A percentile compares a stretch with the other conserved stretches of the same genome.
Conservation (phyloP, 164 flowering plant genomes). For the Magnolia sinica region DNA sequence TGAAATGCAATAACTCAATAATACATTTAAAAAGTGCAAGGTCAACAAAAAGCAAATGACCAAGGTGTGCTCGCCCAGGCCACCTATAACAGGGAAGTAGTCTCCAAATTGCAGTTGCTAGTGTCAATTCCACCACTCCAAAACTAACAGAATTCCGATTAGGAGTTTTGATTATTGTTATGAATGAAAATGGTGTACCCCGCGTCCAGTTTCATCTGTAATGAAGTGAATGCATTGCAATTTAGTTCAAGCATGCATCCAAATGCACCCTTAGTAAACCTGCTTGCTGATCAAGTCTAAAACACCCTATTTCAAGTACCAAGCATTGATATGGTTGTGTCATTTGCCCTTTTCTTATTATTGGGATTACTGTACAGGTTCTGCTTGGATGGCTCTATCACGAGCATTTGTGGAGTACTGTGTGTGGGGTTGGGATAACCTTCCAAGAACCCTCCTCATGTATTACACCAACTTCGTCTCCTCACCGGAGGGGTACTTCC, state of each 20-base stretch:
- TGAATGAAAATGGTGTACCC: background rate
- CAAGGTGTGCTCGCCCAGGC: too few species aligned
- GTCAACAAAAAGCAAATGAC: too few species aligned
- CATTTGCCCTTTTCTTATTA: background rate
- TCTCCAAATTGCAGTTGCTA: too few species aligned
- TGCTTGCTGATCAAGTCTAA: background rate
- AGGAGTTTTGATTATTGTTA: background rate
- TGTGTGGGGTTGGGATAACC: conserved; percentile 89
- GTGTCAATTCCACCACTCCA: too few species aligned
- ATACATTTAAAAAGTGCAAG: too few species aligned
- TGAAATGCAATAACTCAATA: too few species aligned
- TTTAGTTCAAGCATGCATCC: too few species aligned
- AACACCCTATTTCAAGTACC: background rate
- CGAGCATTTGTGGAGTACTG: conserved; percentile 66
- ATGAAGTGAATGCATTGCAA: background rate
- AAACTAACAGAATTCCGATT: background rate
- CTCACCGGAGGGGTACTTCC: conserved; percentile 89
- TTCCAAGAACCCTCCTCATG: conserved; percentile 82
- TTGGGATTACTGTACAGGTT: conserved; percentile 43
- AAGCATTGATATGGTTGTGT: background rate
- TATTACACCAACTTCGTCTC: conserved; percentile 81
- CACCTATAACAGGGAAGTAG: too few species aligned
- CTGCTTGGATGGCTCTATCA: conserved; percentile 84
- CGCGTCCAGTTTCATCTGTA: background rate
- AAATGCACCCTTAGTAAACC: background rate